phyloP scores from a whole-genome alignment of 2,329 filamentous ascomycete species.

The Aspergillus persii region DNA sequence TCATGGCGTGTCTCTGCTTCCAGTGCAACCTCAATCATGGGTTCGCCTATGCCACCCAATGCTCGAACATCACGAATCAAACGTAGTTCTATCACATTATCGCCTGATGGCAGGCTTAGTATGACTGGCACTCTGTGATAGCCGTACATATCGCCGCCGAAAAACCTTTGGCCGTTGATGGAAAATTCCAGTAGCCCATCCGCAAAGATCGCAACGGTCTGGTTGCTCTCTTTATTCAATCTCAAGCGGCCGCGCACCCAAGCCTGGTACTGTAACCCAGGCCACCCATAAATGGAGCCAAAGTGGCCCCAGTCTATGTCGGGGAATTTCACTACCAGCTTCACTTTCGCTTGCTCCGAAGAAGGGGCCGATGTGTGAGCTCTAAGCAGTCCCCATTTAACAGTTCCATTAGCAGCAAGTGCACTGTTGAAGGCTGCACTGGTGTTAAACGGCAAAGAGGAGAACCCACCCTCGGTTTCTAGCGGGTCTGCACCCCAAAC shows the following conservation, averaged over 20 bases:
- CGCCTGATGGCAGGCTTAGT: conserved; percentile 49
- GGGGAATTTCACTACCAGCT: conserved; percentile 47
- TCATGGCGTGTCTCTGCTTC: conserved; percentile 28
- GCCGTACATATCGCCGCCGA: conserved; percentile 58
- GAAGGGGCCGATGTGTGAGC: conserved; percentile 30
- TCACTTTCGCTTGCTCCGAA: conserved; percentile 32
- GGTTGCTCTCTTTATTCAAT: conserved; percentile 33
- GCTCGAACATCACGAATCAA: conserved; percentile 57
- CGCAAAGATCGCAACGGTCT: conserved; percentile 44
- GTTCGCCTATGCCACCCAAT: conserved; percentile 52
- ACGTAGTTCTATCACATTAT: conserved; percentile 53
- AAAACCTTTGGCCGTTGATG: conserved; percentile 52
- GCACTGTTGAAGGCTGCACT: conserved; percentile 49
- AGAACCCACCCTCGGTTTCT: conserved; percentile 54
- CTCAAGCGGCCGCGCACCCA: conserved; percentile 55
- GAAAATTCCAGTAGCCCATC: conserved; percentile 54
- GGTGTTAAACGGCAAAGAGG: conserved; percentile 43
- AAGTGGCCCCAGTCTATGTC: conserved; percentile 55
- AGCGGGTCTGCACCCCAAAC: conserved; percentile 60
- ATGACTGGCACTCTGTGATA: conserved; percentile 52
- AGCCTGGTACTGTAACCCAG: conserved; percentile 57
- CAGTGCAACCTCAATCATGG: conserved; percentile 45
- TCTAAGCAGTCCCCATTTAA: conserved; percentile 46
- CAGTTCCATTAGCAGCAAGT: conserved; percentile 50
- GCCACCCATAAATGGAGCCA: conserved; percentile 57